Percentiles rank a stretch among this genome's conserved stretches.
phyloP scores from a whole-genome alignment of 306 rosid genomes.

The Castanea crenata region DNA sequence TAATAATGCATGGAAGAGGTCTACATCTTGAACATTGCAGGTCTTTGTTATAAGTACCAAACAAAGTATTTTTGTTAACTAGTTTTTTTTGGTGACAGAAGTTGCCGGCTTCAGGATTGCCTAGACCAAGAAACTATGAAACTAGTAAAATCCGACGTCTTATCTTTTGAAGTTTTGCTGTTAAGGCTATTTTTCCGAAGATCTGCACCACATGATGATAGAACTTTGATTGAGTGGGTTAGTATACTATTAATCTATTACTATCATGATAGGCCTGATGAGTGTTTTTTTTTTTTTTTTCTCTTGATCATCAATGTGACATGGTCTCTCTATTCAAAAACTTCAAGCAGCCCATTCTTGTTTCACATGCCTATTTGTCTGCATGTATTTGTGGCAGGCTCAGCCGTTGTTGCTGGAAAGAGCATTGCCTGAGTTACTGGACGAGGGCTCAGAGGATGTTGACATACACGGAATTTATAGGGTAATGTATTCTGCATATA shows the following conservation, averaged over 20 bases:
- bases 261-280: neutral
- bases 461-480: conserved; percentile 20
- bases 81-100: neutral
- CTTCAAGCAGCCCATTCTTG: no score
- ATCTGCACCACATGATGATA: conserved; percentile 17
- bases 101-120: conserved; percentile 11
- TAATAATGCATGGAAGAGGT: neutral
- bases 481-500: conserved; percentile 18
- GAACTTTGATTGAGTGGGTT: conserved; percentile 17
- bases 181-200: conserved; percentile 28
- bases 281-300: neutral
- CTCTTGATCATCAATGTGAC: neutral
- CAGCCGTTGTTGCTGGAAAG: conserved; percentile 22
- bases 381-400: conserved; percentile 4
- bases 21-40: neutral
- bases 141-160: conserved; percentile 17
- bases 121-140: conserved; percentile 11
- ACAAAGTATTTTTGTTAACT: neutral
- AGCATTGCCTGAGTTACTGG: conserved; percentile 23
- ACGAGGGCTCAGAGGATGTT: conserved; percentile 10
- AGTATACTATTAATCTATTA: neutral
- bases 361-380: no score
- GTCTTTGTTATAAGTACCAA: neutral
- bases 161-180: conserved; percentile 25
- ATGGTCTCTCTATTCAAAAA: neutral